Conservation (phyloP, 208 protist species). For the Endotrypanum monterogeii region DNA sequence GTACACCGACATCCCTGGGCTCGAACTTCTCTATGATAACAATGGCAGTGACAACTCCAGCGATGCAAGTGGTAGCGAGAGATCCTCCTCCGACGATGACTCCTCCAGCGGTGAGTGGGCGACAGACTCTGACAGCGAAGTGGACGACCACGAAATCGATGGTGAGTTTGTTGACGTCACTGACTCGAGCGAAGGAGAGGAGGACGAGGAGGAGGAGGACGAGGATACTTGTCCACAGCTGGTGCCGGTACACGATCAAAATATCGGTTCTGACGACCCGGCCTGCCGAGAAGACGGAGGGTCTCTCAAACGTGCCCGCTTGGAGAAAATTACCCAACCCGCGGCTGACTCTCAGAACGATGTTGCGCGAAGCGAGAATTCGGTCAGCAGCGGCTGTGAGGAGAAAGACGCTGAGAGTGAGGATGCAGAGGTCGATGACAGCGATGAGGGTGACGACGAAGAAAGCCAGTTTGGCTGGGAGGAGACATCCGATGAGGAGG, state of each 20-base stretch:
- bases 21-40: conserved; percentile 83
- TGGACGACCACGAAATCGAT: conserved; percentile 68
- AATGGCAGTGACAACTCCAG: conserved; percentile 53
- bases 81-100: conserved; percentile 17
- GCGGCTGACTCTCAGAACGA: background rate
- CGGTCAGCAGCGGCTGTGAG: background rate
- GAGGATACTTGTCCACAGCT: conserved; percentile 69
- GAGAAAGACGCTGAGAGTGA: background rate
- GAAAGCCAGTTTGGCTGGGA: conserved; percentile 25
- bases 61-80: conserved; percentile 31
- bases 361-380: background rate
- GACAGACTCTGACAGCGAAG: conserved; percentile 72
- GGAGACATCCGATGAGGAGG: conserved; percentile 28
- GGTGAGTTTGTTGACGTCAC: conserved; percentile 73
- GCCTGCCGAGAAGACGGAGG: conserved; percentile 1
- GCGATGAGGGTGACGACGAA: conserved; percentile 25
- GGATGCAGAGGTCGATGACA: conserved; percentile 3
- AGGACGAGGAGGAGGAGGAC: conserved; percentile 29
- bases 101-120: conserved; percentile 66
- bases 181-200: conserved; percentile 39
- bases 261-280: background rate
- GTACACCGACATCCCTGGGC: conserved; percentile 85
- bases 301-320: conserved; percentile 5
- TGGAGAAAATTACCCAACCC: background rate
- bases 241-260: conserved; percentile 38